phyloP scores from a whole-genome alignment of 768 basidiomycete genomes.

The Lactifluus volemus region DNA sequence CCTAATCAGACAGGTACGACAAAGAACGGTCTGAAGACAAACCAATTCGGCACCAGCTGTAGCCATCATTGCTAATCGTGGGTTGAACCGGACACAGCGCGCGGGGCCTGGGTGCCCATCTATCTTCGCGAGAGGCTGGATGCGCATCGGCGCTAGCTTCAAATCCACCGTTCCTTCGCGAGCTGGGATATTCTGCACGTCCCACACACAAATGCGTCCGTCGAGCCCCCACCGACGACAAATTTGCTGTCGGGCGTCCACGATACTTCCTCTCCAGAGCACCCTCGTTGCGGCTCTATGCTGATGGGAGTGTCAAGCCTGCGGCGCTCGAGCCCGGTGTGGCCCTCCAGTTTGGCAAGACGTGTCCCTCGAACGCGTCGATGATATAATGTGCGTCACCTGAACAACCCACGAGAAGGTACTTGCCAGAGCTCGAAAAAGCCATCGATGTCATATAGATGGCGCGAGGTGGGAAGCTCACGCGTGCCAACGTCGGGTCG shows the following conservation, averaged over 20 bases:
- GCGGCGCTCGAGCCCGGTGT: slow-evolving; percentile 72
- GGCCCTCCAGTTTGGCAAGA: slow-evolving; percentile 84
- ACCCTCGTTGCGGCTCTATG: slow-evolving; percentile 66
- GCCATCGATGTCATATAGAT: slow-evolving; percentile 87
- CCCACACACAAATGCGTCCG: slow-evolving; percentile 85
- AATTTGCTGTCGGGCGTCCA: slow-evolving; percentile 96
- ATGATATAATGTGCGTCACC: slow-evolving; percentile 89
- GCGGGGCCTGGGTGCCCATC: slow-evolving; percentile 81
- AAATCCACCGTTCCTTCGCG: slow-evolving; percentile 46
- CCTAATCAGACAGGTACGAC: background rate
- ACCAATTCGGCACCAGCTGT: slow-evolving; percentile 81
- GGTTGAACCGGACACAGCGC: slow-evolving; percentile 86
- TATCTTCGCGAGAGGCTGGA: slow-evolving; percentile 43
- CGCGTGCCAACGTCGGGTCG: slow-evolving; percentile 64
- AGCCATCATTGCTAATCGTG: slow-evolving; percentile 80
- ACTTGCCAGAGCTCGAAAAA: slow-evolving; percentile 88
- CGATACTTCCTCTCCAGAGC: slow-evolving; percentile 86
- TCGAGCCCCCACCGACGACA: slow-evolving; percentile 79
- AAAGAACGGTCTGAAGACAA: slow-evolving; percentile 21
- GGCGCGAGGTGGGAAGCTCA: slow-evolving; percentile 78
- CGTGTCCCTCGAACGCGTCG: slow-evolving; percentile 80
- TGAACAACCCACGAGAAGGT: slow-evolving; percentile 86
- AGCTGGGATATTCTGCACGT: slow-evolving; percentile 55
- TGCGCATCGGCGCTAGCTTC: slow-evolving; percentile 41
- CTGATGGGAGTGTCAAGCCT: slow-evolving; percentile 35